phyloP scores from a whole-genome alignment of 805 yeast genomes.

The Metschnikowia picachoensis region DNA sequence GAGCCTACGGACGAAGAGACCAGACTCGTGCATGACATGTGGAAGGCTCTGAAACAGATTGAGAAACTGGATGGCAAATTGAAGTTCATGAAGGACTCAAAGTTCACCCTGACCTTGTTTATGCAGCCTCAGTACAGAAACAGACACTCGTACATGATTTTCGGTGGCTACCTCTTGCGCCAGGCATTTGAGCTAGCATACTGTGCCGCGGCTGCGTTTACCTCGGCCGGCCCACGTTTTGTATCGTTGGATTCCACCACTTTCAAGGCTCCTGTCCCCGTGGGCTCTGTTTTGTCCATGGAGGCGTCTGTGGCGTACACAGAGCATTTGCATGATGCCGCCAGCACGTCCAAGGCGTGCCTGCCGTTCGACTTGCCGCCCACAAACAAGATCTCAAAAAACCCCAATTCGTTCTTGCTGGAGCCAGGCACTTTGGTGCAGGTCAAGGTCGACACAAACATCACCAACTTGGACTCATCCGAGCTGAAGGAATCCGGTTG shows the following conservation, averaged over 20 bases:
- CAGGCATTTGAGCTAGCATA: slow-evolving; percentile 93
- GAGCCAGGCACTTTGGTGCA: slow-evolving; percentile 87
- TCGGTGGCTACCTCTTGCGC: slow-evolving; percentile 91
- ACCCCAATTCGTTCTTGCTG: slow-evolving; percentile 56
- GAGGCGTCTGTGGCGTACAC: slow-evolving; percentile 83
- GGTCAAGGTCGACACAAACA: slow-evolving; percentile 81
- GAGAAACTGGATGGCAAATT: slow-evolving; percentile 20
- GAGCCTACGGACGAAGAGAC: slow-evolving; percentile 71
- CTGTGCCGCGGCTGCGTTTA: slow-evolving; percentile 85
- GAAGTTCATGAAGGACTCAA: slow-evolving; percentile 68
- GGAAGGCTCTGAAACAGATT: slow-evolving; percentile 41
- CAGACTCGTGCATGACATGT: slow-evolving; percentile 69
- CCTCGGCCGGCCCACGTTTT: slow-evolving; percentile 82
- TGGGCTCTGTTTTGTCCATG: slow-evolving; percentile 83
- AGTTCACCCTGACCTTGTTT: slow-evolving; percentile 68
- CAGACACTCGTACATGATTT: slow-evolving; percentile 89
- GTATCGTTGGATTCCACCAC: slow-evolving; percentile 88
- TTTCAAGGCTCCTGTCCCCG: slow-evolving; percentile 93
- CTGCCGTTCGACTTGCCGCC: slow-evolving; percentile 47
- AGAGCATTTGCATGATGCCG: slow-evolving; percentile 58
- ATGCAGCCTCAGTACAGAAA: slow-evolving; percentile 98
- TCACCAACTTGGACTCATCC: slow-evolving; percentile 61
- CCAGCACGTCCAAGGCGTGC: slow-evolving; percentile 14
- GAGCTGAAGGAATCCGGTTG: slow-evolving; percentile 73
- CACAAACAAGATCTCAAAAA: slow-evolving; percentile 50